Conservation (phyloP, 345 rosid species). For the Hevea brasiliensis region DNA sequence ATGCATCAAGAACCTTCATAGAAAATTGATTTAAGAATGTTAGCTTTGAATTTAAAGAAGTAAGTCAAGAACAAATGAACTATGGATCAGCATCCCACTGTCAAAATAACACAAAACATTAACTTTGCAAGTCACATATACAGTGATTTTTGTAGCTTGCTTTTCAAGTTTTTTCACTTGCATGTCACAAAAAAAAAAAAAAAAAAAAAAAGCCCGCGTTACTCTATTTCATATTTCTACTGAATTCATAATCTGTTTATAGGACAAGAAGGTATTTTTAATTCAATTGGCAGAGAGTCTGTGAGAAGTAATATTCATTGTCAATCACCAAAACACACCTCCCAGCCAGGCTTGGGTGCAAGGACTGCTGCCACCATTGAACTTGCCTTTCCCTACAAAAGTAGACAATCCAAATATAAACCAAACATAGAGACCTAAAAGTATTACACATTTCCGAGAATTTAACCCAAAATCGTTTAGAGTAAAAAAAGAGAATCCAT, state of each 20-base stretch:
- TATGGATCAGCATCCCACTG: background rate
- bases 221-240: background rate
- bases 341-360: slow-evolving; percentile 77
- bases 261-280: background rate
- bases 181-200: background rate
- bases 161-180: background rate
- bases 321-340: slow-evolving; percentile 42
- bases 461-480: no score
- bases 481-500: no score
- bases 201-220: background rate
- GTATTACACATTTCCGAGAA: background rate
- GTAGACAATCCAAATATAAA: background rate
- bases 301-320: background rate
- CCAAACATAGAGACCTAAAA: background rate
- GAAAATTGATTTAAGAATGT: slow-evolving; percentile 20
- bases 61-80: slow-evolving; percentile 10
- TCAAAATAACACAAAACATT: background rate
- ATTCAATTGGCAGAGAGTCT: background rate
- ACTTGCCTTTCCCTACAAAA: slow-evolving; percentile 85
- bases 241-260: background rate
- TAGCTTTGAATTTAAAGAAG: background rate
- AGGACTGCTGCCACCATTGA: slow-evolving; percentile 89
- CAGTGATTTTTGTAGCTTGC: background rate
- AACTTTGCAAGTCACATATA: background rate
- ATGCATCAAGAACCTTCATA: slow-evolving; percentile 92